Base-by-base conservation (phyloP, 2,329 filamentous ascomycete genomes). In the Chalara sp. region DNA sequence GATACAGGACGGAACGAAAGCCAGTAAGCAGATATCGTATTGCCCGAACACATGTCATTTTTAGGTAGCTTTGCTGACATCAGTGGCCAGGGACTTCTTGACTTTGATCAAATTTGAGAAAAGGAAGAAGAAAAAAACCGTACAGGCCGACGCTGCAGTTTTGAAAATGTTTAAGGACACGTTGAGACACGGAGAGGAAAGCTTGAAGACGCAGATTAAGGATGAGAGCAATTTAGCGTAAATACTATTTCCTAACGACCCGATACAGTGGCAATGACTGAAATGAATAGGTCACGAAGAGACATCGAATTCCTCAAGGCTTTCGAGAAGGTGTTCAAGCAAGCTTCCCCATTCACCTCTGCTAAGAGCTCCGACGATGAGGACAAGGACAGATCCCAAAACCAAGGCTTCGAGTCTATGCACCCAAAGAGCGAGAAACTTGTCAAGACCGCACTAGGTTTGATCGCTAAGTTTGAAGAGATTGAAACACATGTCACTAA, bases 1-100 rank as follows among this genome's bases (percentile, higher is more conserved):
- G 61, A 64, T 53, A 53, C 55, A 10, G 61, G 58, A 30, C 51
- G 59, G 4, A 51, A 51, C 46, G 58, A 61, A 46, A 59, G 56
- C 53, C 58, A 62, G 63, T 65, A 56, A 43, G 61, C 51, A 4
- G 2, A 11, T 44, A 21, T 21, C 21, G 3, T 21, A 21, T 21
- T 21, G 21, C 21, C 21, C 21, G 21, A 21, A 21, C 21, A 3
- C 21, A 21, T 21, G 21, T 21, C 21, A 2, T 21, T 21, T 21
- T 21, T 21, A 21, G 21, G 21, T 21, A 21, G 21, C 21, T 3
- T 21, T 37, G 11, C 4, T 42, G 6, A 46, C 6, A n/a, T 10
- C 8, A 37, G 35, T 21, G 21, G 21, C 21, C 2, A 37, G 35
- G 35, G 35, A 37, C 35, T 37, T 37, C n/a, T 33, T 33, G 21